Evolutionary conservation across 140 eudicot species (phyloP).

Genomic region (Ambrosia hybrid): DNA sequence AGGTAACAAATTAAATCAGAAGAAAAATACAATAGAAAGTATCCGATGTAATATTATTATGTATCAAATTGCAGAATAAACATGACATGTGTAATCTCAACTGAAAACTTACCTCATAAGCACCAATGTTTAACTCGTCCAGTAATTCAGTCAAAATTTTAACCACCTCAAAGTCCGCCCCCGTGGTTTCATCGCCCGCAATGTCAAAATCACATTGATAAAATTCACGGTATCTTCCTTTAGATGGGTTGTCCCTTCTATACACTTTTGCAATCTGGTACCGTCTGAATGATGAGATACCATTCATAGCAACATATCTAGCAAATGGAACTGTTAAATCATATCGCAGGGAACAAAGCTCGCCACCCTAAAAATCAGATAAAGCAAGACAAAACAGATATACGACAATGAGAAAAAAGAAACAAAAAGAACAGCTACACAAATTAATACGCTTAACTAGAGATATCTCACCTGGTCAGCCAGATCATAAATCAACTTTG

Average conservation of each 20-base stretch:
- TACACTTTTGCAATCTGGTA: conserved; percentile 89
- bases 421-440: not conserved
- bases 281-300: conserved; percentile 76
- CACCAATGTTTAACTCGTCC: conserved; percentile 79
- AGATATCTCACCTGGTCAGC: conserved; percentile 77
- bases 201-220: conserved; percentile 97
- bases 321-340: conserved; percentile 88
- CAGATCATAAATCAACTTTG: conserved; percentile 88
- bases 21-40: not conserved
- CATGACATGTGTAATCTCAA: not conserved
- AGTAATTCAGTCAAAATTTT: conserved; percentile 77
- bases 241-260: conserved; percentile 94
- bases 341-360: conserved; percentile 92
- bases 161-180: conserved; percentile 88
- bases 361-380: conserved; percentile 78
- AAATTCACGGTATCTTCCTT: conserved; percentile 96
- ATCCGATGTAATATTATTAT: conserved; percentile 2
- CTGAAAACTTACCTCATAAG: conserved; percentile 63
- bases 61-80: not conserved
- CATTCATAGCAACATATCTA: conserved; percentile 95
- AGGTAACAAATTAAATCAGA: not conserved
- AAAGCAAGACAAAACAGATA: not conserved
- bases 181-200: conserved; percentile 80
- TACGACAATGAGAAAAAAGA: not conserved
- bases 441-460: not conserved